Base-by-base conservation (phyloP, 2,329 filamentous ascomycete species). In the Penicillium fuscoglaucum region DNA sequence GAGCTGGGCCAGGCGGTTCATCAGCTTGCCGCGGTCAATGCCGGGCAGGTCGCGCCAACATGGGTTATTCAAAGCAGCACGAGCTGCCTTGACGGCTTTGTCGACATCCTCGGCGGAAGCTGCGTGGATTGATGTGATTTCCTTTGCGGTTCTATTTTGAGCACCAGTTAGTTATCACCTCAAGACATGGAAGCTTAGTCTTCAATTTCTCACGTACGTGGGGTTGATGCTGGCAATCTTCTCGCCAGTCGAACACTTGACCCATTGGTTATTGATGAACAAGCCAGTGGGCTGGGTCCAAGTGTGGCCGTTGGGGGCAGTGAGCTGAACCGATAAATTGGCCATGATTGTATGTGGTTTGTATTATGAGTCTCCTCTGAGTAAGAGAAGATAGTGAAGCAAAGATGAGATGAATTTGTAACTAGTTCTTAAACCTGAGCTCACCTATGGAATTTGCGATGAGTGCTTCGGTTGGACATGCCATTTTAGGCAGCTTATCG, bases 1-100 rank as follows among this genome's bases (percentile, higher is more conserved):
- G 8, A 92, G 77, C 81, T 31, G 64, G 7, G 87, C 85, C 28
- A 92, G 84, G 68, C 84, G 87, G 73, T 79, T 81, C 80, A 92
- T 82, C 52, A 91, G 74, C 35, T 82, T 81, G 26, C 85, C 88
- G 26, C 89, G 84, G 47, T 88, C 84, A 6, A 84, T 84, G 29
- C 66, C 69, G 0, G 69, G 59, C 3, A 66, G 61, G 21, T 68
- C 63, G 13, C 66, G 60, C 71, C 71, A 73, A 54, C 53, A 61
- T 29, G 70, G 67, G 41, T 71, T 59, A 9, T 70, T 69, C 35
- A 72, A 62, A 12, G 70, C 66, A 13, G 62, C 61, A 10, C 70
- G 68, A 17, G 73, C 71, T 50, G 73, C 72, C 31, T 71, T 68
- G 7, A 75, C 73, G 5, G 74, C 69, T 17, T 59, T 65, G 35